Percentiles rank a stretch among this genome's conserved stretches.
Conservation (phyloP, 1,284 basidiomycete species). For the Puccinia polysora region DNA sequence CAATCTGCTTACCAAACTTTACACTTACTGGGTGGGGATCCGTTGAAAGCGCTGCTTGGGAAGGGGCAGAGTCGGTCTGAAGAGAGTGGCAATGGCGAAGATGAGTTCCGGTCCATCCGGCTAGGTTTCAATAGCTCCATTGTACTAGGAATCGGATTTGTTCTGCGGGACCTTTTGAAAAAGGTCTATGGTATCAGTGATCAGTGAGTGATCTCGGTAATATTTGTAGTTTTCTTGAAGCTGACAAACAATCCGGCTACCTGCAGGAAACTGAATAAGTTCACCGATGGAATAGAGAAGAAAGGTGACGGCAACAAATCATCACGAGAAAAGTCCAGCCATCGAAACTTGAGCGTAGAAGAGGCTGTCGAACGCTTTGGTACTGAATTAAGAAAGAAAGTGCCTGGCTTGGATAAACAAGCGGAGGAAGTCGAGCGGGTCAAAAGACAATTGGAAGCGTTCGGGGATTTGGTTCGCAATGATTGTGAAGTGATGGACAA, state of each 20-base stretch:
- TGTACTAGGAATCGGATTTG: conserved; percentile 71
- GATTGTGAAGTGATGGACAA: conserved; percentile 28
- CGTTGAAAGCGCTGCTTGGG: conserved; percentile 31
- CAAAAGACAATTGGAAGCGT: conserved; percentile 21
- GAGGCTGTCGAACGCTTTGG: conserved; percentile 18
- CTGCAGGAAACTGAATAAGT: conserved; percentile 39
- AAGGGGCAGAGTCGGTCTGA: conserved; percentile 53
- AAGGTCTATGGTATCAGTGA: conserved; percentile 73
- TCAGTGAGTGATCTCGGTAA: conserved; percentile 61
- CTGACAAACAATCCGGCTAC: not conserved
- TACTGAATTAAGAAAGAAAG: conserved; percentile 3
- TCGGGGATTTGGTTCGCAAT: conserved; percentile 25
- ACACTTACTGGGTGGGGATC: conserved; percentile 47
- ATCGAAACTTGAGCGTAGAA: conserved; percentile 8
- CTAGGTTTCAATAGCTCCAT: conserved; percentile 59
- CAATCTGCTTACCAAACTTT: conserved; percentile 74
- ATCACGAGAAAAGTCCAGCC: conserved; percentile 13
- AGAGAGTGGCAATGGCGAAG: conserved; percentile 14
- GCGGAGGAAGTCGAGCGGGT: conserved; percentile 3
- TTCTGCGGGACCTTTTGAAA: conserved; percentile 78
- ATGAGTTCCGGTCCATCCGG: not conserved
- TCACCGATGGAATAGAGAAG: conserved; percentile 8
- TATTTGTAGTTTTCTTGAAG: not conserved
- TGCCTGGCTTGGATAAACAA: conserved; percentile 10
- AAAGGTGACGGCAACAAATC: conserved; percentile 9